Base-by-base conservation (phyloP, 257 asterid genomes). In the Dorcoceras hygrometricum region DNA sequence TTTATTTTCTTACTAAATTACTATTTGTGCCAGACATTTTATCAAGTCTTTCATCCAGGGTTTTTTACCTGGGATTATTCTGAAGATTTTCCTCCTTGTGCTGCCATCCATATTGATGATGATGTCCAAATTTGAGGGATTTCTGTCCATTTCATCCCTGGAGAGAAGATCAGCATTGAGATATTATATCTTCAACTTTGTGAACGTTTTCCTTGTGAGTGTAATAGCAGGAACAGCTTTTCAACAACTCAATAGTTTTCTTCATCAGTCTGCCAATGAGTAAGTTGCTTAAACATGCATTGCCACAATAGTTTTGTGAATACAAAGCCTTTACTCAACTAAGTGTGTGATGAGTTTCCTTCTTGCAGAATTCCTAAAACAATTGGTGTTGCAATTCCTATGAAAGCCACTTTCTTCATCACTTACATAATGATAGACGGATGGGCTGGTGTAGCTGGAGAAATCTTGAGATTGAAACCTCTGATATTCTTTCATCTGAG, bases 371-470 rank as follows among this genome's bases (percentile, higher is more conserved):
- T 91, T 54, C 85, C 89, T 6, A 74, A 6, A 76, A 89, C 85
- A 67, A 77, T 91, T 29, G 96, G 98, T 62, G 91, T 82, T 22
- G 95, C 95, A 43, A 89, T 91, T 72, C 98, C 98, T 16, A 87
- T 88, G 98, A 91, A 89, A 78, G 98, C 96, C 43, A 85, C 96
- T 34, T 91, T 91, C 86, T 91, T 91, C 68, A 89, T 91, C 63
- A 87, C 98, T 24, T 91, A 91, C 58, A 78, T 87, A 70, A 91
- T 91, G 96, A 84, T 91, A 67, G 98, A 91, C 59, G 98, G 98
- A 68, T 89, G 98, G 98, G 95, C 96, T 65, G 98, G 96, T 71
- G 81, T 87, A 32, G 98, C 96, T 0, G 98, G 92, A 48, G 98
- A 91, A 80, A 89, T 89, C 68, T 80, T 91, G 46, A 78, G 96